Evolutionary conservation across 768 basidiomycete species (phyloP).

Genomic region (Podaxis sp.): DNA sequence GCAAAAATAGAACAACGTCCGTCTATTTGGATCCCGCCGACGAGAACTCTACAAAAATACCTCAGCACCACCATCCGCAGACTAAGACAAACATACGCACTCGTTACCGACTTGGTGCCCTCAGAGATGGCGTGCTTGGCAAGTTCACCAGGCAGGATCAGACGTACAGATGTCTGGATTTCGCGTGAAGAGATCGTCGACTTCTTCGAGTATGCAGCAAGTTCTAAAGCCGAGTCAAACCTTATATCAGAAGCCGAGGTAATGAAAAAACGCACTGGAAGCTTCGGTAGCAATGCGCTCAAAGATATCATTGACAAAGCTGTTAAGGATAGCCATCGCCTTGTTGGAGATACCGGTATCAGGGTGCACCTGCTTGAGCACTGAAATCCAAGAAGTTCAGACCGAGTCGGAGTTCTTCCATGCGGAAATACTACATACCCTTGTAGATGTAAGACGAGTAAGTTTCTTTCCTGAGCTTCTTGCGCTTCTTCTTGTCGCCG

Average conservation of each 20-base stretch:
- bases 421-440: slow-evolving; percentile 41
- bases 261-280: slow-evolving; percentile 23
- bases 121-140: slow-evolving; percentile 99
- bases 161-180: slow-evolving; percentile 94
- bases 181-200: slow-evolving; percentile 98
- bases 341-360: slow-evolving; percentile 99
- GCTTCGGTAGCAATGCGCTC: slow-evolving; percentile 90
- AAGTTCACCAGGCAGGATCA: slow-evolving; percentile 95
- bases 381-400: background rate
- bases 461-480: slow-evolving; percentile 87
- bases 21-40: slow-evolving; percentile 19
- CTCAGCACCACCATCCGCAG: background rate
- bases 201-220: slow-evolving; percentile 98
- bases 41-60: slow-evolving; percentile 16
- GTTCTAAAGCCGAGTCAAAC: slow-evolving; percentile 49
- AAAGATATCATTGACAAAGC: slow-evolving; percentile 93
- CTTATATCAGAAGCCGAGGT: slow-evolving; percentile 1
- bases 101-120: slow-evolving; percentile 63
- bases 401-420: background rate
- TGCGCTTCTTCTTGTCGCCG: slow-evolving; percentile 84
- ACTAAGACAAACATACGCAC: slow-evolving; percentile 30
- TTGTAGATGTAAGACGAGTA: slow-evolving; percentile 96
- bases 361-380: slow-evolving; percentile 83
- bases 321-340: slow-evolving; percentile 89
- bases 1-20: slow-evolving; percentile 1